Conservation (phyloP, 2,329 filamentous ascomycete genomes). For the Macrophomina pseudophaseolina region DNA sequence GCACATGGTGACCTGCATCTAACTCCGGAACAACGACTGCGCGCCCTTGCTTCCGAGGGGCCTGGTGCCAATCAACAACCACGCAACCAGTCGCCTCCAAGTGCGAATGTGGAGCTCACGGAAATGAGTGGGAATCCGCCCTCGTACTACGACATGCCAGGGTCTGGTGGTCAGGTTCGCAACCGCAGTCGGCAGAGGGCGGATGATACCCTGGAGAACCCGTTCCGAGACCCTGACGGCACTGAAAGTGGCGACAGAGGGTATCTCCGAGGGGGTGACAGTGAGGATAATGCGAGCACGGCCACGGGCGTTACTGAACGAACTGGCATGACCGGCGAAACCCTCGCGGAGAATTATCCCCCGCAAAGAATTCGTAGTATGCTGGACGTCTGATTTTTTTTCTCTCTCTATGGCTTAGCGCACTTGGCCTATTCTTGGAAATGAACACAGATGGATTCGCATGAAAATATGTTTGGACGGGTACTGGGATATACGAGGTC, state of each 20-base stretch:
- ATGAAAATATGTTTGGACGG: not conserved
- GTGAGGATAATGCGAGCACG: conserved; percentile 32
- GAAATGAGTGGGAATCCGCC: conserved; percentile 35
- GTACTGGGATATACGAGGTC: conserved; percentile 2
- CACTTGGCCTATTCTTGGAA: not conserved
- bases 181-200: conserved; percentile 4
- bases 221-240: conserved; percentile 34
- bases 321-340: conserved; percentile 34
- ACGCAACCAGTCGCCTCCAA: conserved; percentile 32
- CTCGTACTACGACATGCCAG: conserved; percentile 31
- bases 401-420: not conserved
- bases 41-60: conserved; percentile 41
- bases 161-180: conserved; percentile 15
- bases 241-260: not conserved
- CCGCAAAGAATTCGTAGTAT: conserved; percentile 47
- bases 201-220: conserved; percentile 29
- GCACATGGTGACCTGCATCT: conserved; percentile 40
- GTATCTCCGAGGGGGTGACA: conserved; percentile 27
- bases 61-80: conserved; percentile 41
- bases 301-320: conserved; percentile 31
- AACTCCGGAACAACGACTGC: conserved; percentile 37
- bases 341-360: conserved; percentile 34
- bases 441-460: not conserved
- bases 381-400: conserved; percentile 44
- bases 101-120: conserved; percentile 45